Base-by-base conservation (phyloP, 139 green algal genomes). In the Tetraselmis chui region DNA sequence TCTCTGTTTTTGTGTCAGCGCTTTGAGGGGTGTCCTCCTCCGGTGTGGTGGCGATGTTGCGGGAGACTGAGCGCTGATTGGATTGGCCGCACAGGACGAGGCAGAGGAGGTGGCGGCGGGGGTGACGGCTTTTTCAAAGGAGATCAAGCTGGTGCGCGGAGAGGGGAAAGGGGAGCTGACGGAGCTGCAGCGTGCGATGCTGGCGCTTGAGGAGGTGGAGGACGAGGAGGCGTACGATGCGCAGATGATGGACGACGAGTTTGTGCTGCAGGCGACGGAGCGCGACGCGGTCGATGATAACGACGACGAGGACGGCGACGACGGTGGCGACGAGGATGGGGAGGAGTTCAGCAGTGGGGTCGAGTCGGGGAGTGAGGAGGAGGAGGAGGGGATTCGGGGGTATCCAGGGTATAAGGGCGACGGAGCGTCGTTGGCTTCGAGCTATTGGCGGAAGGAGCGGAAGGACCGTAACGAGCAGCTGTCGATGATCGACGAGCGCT, bases 391-490 rank as follows among this genome's bases (percentile, higher is more conserved):
- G n/a, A 80, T 23, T 0, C 30, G 59, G 28, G n/a, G 31, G 45
- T 67, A 67, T 18, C 45, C 45, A 25, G 45, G 45, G 45, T 67
- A 67, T 18, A 67, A 67, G 45, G 45, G 45, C 45, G 45, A 67
- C 45, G 45, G 45, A 22, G 77, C 84, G 2, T 93, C 89, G 30
- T 91, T 96, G 27, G 92, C 89, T 0, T 93, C 88, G 2, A 92
- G 87, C 27, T 94, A 93, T 74, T 96, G 92, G 92, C 84, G 91
- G 25, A 85, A 89, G 18, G 91, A 94, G 88, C 87, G 92, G 1
- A n/a, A 80, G 1, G 92, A 96, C 84, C 83, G 91, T 11, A 90
- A 88, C 28, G 84, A 84, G 30, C 30, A 82, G 59, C 80, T 92
- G 74, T 80, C 84, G 18, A 80, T 85, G 18, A 87, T 94, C 28